Base-by-base conservation (phyloP, 495 filamentous ascomycete species). In the Neurospora pannonica region DNA sequence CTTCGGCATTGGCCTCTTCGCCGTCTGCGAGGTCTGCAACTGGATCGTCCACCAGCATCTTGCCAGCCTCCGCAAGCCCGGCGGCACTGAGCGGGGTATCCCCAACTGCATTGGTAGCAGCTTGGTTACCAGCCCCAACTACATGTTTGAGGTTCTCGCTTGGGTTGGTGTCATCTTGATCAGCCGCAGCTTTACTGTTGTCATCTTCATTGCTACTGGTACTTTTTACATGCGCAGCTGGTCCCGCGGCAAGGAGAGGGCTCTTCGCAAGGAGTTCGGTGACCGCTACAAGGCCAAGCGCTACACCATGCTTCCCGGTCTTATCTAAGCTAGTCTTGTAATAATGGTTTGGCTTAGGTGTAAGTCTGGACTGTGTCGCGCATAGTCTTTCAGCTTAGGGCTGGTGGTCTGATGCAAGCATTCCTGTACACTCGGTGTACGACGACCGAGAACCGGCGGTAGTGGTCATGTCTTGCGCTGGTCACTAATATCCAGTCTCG, bases 101-200 rank as follows among this genome's bases (percentile, higher is more conserved):
- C 96, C 96, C 0, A 84, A 85, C 46, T 95, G 95, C 24, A 89
- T 94, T 73, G 94, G 94, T n/a, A 98, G 97, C 84, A 85, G 83
- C 78, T 78, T 89, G 46, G 96, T 98, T 48, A 99, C 96, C 15
- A 97, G 94, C 87, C 96, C 96, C 31, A 99, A 99, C 86, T 99
- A 99, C 84, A 88, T 95, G 84, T 99, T 97, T 79, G 96, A 99
- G 86, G 87, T 91, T 15, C 76, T 96, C 43, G 88, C 93, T 1
- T 99, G 96, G 96, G 71, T 92, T 21, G 94, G 93, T 60, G 85
- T 98, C 19, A 83, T 95, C 67, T 80, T 97, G 31, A 92, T 91
- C 75, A 89, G 87, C 71, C 87, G 93, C 82, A 97, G 91, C 83
- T 91, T 88, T 85, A 89, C 90, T 72, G 90, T 93, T 1, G 81